phyloP scores from a whole-genome alignment of 768 basidiomycete genomes.

The Udeniomyces megalosporus region DNA sequence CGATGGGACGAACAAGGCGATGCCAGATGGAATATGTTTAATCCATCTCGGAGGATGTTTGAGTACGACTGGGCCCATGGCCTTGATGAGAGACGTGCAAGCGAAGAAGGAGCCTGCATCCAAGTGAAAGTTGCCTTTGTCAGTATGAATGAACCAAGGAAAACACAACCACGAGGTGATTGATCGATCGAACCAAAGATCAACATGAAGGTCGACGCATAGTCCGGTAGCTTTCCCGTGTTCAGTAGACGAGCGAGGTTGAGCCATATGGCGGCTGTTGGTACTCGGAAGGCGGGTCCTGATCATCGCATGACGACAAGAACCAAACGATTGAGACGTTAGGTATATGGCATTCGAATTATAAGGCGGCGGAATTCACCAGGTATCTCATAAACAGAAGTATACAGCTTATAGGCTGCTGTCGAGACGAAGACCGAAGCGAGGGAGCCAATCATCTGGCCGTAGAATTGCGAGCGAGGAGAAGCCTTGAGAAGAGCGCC shows the following conservation, averaged over 20 bases:
- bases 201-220: slow-evolving; percentile 62
- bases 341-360: too few relatives aligned
- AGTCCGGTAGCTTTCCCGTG: slow-evolving; percentile 64
- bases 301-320: too few relatives aligned
- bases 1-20: slow-evolving; percentile 44
- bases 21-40: slow-evolving; percentile 74
- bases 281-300: slow-evolving; percentile 81
- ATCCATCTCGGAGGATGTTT: slow-evolving; percentile 15
- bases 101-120: slow-evolving; percentile 43
- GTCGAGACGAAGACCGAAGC: slow-evolving; percentile 78
- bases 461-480: slow-evolving; percentile 84
- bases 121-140: too few relatives aligned
- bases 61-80: slow-evolving; percentile 27
- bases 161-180: too few relatives aligned
- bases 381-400: slow-evolving; percentile 46
- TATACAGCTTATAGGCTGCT: slow-evolving; percentile 74
- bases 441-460: slow-evolving; percentile 72
- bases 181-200: slow-evolving; percentile 39
- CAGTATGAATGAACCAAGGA: too few relatives aligned
- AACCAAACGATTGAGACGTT: too few relatives aligned
- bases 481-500: slow-evolving; percentile 84
- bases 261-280: slow-evolving; percentile 79
- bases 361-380: too few relatives aligned
- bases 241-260: slow-evolving; percentile 32
- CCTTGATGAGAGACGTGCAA: slow-evolving; percentile 49